Evolutionary conservation across 192 early-diverging fungal genomes (phyloP).

Genomic region (Umbelopsis vinacea): DNA sequence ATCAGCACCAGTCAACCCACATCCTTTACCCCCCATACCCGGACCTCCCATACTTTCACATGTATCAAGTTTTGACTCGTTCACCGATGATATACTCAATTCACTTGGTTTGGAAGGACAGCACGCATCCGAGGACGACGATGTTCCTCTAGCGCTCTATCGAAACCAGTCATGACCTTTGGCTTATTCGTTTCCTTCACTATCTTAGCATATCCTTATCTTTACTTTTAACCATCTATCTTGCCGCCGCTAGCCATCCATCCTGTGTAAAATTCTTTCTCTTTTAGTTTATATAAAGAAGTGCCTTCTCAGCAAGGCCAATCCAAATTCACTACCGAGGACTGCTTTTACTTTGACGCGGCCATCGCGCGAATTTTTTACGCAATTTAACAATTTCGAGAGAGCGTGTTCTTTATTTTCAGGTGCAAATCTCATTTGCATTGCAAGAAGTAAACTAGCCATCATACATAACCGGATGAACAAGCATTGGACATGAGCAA

Average conservation of each 20-base stretch:
- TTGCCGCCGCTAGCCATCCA: neutral
- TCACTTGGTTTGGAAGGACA: constrained; percentile 4
- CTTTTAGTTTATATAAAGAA: neutral
- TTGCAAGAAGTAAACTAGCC: neutral
- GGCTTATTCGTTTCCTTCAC: neutral
- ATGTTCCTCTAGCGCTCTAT: constrained; percentile 12
- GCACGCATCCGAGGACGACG: neutral
- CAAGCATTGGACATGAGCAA: constrained; percentile 9
- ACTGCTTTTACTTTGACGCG: neutral
- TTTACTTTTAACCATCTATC: neutral
- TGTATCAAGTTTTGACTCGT: constrained; percentile 1
- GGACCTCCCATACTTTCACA: neutral
- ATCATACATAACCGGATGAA: neutral
- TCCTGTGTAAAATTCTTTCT: constrained; percentile 4
- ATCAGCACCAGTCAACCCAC: neutral
- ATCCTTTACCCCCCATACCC: constrained; percentile 18
- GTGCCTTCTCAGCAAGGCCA: neutral
- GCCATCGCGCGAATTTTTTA: neutral
- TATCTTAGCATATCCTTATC: neutral
- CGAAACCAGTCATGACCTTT: neutral
- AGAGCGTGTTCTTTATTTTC: neutral
- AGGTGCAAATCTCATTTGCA: neutral
- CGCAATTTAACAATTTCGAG: neutral
- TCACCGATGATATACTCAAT: constrained; percentile 11
- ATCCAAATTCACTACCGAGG: neutral